Percentiles rank a stretch among this genome's conserved stretches.
phyloP scores from a whole-genome alignment of 179 eudicot species.

The Vitellaria paradoxa region DNA sequence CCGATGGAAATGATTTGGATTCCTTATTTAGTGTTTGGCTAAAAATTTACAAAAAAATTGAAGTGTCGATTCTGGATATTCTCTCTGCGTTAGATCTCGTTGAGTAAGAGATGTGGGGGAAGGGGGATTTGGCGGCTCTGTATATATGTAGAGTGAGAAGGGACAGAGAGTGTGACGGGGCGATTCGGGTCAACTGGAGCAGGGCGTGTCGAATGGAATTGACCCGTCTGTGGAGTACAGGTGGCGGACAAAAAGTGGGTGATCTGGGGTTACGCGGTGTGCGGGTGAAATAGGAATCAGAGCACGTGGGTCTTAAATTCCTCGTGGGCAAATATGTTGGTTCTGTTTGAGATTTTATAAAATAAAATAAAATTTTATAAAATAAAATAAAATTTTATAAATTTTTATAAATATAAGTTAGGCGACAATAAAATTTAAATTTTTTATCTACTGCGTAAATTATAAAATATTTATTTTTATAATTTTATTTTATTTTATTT shows the following conservation, averaged over 20 bases:
- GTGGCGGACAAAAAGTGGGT: slow-evolving; percentile 16
- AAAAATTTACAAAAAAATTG: neutral
- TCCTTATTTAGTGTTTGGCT: neutral
- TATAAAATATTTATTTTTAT: too few relatives aligned
- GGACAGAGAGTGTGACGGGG: neutral
- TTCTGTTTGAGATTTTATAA: too few relatives aligned
- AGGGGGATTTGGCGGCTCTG: slow-evolving; percentile 19
- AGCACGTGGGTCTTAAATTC: slow-evolving; percentile 28
- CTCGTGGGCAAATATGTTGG: neutral
- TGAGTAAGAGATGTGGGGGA: slow-evolving; percentile 1
- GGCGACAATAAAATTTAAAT: too few relatives aligned
- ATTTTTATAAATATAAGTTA: too few relatives aligned
- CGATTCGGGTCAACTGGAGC: slow-evolving; percentile 20
- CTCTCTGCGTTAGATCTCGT: too few relatives aligned
- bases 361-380: too few relatives aligned
- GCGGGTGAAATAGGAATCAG: neutral
- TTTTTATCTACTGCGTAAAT: too few relatives aligned
- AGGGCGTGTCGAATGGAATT: slow-evolving; percentile 27
- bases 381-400: too few relatives aligned
- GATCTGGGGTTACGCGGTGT: slow-evolving; percentile 28
- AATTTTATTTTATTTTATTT: too few relatives aligned
- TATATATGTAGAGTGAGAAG: neutral
- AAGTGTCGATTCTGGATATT: neutral
- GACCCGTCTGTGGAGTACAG: neutral
- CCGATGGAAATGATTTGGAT: neutral